A percentile compares a stretch with the other conserved stretches of the same genome.
phyloP scores from a whole-genome alignment of 352 stramenopile genomes.

The Globisporangium nodosum region DNA sequence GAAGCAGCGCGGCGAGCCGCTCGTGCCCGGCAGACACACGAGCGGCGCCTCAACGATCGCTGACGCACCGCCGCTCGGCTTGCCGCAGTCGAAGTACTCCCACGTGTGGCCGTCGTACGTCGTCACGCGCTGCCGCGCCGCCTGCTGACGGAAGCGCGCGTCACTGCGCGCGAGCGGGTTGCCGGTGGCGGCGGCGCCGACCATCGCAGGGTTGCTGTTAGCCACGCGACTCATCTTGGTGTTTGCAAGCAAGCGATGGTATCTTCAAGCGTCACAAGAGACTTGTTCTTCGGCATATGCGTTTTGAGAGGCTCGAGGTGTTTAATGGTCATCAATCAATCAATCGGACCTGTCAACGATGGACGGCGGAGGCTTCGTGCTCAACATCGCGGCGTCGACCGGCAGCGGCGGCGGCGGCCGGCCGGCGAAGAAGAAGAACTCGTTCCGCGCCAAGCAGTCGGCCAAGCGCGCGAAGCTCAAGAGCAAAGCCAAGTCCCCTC shows the following conservation, averaged over 20 bases:
- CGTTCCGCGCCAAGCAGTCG: conserved; percentile 72
- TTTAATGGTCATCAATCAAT: neutral
- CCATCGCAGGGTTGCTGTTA: conserved; percentile 12
- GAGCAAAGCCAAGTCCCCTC: neutral
- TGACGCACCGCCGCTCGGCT: conserved; percentile 13
- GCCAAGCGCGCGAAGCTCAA: conserved; percentile 27
- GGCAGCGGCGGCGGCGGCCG: conserved; percentile 12
- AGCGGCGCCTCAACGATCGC: conserved; percentile 21
- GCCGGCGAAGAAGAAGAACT: conserved; percentile 63
- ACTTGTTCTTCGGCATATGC: neutral
- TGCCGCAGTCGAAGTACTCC: conserved; percentile 71
- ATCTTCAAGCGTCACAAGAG: neutral
- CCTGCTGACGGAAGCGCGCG: conserved; percentile 50
- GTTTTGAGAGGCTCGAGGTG: neutral
- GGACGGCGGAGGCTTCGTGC: conserved; percentile 59
- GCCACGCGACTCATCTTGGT: conserved; percentile 11
- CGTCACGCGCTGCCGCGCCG: conserved; percentile 59
- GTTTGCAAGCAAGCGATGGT: neutral
- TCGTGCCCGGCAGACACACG: conserved; percentile 61
- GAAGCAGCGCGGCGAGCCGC: conserved; percentile 45
- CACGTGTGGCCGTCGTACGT: conserved; percentile 76
- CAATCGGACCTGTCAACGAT: conserved; percentile 12
- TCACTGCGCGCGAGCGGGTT: conserved; percentile 26
- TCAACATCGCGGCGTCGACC: conserved; percentile 69
- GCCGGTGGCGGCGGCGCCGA: conserved; percentile 1